Evolutionary conservation across 768 basidiomycete genomes (phyloP), one percentile per base, ranked within the genome.

Genomic region (Pleurotus salmoneostramineus): DNA sequence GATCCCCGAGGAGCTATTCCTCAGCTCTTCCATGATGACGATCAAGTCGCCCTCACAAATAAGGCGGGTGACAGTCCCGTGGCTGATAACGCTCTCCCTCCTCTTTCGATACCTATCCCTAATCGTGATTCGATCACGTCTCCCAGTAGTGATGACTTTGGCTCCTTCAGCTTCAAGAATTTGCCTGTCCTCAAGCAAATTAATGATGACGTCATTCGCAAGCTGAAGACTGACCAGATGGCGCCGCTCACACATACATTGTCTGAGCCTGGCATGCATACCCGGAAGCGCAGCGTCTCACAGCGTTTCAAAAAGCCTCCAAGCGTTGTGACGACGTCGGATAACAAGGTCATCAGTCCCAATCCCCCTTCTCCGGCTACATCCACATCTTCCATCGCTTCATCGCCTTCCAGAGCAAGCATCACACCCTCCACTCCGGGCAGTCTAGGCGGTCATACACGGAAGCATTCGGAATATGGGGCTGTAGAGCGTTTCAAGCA

Each of bases 111-210:
- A 42, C 77, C 81, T 5, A 67, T 79, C 8, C 74, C 81, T 68
- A 77, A 72, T 35, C 77, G 81, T 8, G 71, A 72, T 1, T 66
- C 68, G 4, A 74, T 72, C 14, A 68, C 74, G 5, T 82, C 88
- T 32, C 81, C 85, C 35, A 82, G 82, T 14, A 84, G 83, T 62
- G 93, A 96, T 65, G 95, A 98, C 66, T 99, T 98, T 73, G 97
- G 97, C 17, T 88, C 93, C 0, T 99, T 99, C 77, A 94, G 89
- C 72, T 99, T 95, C 83, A 98, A 98, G 80, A 99, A 99, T 68
- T 71, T 98, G 43, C 93, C 93, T 0, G 84, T 97, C 5, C 76
- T 98, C 71, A 99, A 98, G 74, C 95, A 98, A 72, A 95, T 93
- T 14, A 99, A 99, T 69, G 97, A 99, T 72, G 95, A 98, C 68